Percentiles rank a stretch among this genome's conserved stretches.
Conservation (phyloP, 169 alveolate species). For the Eimeria sp. region DNA sequence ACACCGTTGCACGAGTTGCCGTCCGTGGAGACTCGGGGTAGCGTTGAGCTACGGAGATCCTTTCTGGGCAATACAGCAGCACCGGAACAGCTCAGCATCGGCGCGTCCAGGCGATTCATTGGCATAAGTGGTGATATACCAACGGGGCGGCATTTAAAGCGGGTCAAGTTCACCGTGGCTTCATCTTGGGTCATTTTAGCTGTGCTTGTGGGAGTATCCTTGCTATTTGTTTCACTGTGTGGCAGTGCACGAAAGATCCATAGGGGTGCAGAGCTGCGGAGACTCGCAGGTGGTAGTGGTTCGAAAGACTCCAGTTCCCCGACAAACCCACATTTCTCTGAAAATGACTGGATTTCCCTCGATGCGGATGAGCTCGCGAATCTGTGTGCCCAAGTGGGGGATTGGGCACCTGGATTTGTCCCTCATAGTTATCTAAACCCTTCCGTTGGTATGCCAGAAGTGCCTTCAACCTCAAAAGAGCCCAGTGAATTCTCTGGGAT, state of each 20-base stretch:
- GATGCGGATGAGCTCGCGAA: neutral
- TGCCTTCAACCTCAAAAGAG: neutral
- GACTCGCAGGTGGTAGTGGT: neutral
- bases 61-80: neutral
- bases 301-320: neutral
- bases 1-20: neutral
- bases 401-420: neutral
- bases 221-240: neutral
- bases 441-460: neutral
- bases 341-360: neutral
- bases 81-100: neutral
- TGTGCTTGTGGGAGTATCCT: neutral
- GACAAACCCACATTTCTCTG: neutral
- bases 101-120: neutral
- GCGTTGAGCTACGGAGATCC: neutral
- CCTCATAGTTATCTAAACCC: neutral
- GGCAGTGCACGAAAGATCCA: neutral
- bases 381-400: neutral
- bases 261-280: neutral
- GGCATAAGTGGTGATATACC: neutral
- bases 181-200: neutral
- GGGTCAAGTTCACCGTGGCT: neutral
- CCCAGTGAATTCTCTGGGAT: neutral
- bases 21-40: neutral
- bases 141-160: neutral